phyloP scores from a whole-genome alignment of 495 filamentous ascomycete species.

The Geoglossum glabrum region DNA sequence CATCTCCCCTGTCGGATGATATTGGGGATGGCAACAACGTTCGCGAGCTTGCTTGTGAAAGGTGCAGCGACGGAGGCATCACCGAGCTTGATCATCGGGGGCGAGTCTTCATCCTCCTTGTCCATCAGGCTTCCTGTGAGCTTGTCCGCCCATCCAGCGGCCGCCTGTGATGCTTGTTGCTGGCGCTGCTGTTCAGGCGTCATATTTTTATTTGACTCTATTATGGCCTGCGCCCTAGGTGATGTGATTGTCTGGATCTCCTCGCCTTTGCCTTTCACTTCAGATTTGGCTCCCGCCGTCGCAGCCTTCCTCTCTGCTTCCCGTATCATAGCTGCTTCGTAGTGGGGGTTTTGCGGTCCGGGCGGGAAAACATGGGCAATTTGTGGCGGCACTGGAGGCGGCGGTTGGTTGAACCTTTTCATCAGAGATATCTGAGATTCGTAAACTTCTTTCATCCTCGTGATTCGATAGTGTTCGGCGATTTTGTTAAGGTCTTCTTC shows the following conservation, averaged over 20 bases:
- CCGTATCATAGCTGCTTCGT: slow-evolving; percentile 73
- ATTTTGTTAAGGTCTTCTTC: slow-evolving; percentile 79
- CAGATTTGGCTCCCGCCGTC: slow-evolving; percentile 18
- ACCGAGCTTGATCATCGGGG: slow-evolving; percentile 88
- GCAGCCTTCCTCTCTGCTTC: slow-evolving; percentile 56
- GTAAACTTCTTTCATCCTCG: slow-evolving; percentile 96
- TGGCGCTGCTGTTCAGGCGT: slow-evolving; percentile 39
- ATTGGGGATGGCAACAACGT: slow-evolving; percentile 93
- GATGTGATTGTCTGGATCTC: slow-evolving; percentile 45
- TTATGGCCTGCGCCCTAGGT: slow-evolving; percentile 46
- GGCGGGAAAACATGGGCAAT: slow-evolving; percentile 93
- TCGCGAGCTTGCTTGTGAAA: slow-evolving; percentile 93
- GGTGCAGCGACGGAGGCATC: slow-evolving; percentile 94
- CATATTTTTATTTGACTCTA: slow-evolving; percentile 30
- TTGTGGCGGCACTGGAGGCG: slow-evolving; percentile 68
- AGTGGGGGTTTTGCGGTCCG: slow-evolving; percentile 83
- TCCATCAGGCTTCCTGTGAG: slow-evolving; percentile 81
- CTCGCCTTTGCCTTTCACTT: slow-evolving; percentile 21
- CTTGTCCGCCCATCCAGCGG: slow-evolving; percentile 67
- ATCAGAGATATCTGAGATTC: slow-evolving; percentile 87
- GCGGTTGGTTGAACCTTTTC: slow-evolving; percentile 77
- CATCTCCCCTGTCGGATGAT: slow-evolving; percentile 95
- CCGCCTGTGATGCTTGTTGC: slow-evolving; percentile 43
- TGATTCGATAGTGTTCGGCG: slow-evolving; percentile 75
- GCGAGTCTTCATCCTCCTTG: slow-evolving; percentile 72